Evolutionary conservation across 305 asterid genomes (phyloP).

Genomic region (Fraxinus ornus): DNA sequence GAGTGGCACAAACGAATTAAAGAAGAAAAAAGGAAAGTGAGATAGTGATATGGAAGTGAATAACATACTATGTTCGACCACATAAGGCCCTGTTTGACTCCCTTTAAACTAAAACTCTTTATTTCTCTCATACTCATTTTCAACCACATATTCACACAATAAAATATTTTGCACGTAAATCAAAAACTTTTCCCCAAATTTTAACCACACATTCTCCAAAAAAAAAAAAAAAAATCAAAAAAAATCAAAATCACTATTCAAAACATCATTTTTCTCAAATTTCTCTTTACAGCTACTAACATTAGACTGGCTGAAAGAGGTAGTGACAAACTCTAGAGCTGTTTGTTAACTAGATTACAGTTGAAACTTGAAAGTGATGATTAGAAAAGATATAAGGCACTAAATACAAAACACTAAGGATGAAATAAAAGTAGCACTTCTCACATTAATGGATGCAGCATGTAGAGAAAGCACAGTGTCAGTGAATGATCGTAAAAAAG

Average conservation of each 20-base stretch:
- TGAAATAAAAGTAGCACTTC: background rate
- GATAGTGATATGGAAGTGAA: background rate
- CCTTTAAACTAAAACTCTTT: background rate
- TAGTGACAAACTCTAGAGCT: background rate
- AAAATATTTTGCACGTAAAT: background rate
- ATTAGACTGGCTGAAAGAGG: background rate
- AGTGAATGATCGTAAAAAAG: background rate
- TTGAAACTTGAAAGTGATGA: background rate
- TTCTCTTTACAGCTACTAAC: background rate
- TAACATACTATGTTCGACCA: background rate
- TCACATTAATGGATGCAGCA: background rate
- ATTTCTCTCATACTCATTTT: background rate
- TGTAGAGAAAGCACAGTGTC: background rate
- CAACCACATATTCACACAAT: background rate
- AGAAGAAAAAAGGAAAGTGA: background rate
- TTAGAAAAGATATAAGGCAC: background rate
- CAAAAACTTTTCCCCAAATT: too few species aligned
- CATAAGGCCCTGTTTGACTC: background rate
- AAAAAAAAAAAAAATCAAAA: too few species aligned
- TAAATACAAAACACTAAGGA: background rate
- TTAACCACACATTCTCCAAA: background rate
- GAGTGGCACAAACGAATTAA: background rate
- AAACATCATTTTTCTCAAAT: background rate
- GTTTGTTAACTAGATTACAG: background rate
- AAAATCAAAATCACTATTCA: background rate